Conservation (phyloP, 2,329 filamentous ascomycete genomes). For the Botrytis deweyae region DNA sequence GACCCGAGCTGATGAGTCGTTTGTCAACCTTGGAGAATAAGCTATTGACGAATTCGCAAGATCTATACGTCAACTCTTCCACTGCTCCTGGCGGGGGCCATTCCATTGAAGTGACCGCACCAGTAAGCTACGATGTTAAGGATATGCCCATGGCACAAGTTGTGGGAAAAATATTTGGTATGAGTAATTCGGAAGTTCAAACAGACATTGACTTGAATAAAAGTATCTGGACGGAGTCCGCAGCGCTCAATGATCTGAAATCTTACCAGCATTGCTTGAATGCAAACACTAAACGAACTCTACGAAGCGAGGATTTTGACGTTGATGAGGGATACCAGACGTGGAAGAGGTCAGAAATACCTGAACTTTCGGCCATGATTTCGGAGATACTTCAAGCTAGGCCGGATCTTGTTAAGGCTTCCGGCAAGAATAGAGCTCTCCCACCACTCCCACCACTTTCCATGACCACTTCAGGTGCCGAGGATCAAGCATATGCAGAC, state of each 20-base stretch:
- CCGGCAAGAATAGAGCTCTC: constrained; percentile 55
- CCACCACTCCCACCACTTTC: constrained; percentile 52
- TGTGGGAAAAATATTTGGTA: constrained; percentile 82
- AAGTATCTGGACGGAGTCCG: constrained; percentile 83
- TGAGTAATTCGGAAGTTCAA: constrained; percentile 77
- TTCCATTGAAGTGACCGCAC: constrained; percentile 77
- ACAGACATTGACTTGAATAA: constrained; percentile 82
- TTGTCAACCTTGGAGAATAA: constrained; percentile 87
- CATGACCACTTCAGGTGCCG: constrained; percentile 22
- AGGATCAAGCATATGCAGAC: constrained; percentile 51
- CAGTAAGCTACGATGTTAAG: constrained; percentile 87
- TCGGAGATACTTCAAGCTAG: constrained; percentile 83
- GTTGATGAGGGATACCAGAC: constrained; percentile 80
- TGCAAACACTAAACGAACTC: constrained; percentile 70
- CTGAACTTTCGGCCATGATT: constrained; percentile 90
- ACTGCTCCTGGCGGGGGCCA: constrained; percentile 56
- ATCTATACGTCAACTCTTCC: constrained; percentile 66
- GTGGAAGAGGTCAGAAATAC: constrained; percentile 89
- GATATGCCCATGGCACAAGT: constrained; percentile 93
- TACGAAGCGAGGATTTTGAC: constrained; percentile 86
- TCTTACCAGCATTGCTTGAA: constrained; percentile 88
- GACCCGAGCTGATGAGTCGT: constrained; percentile 77
- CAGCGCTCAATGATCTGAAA: constrained; percentile 87
- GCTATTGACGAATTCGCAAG: constrained; percentile 88
- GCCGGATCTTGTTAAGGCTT: constrained; percentile 73